Evolutionary conservation across 2,329 filamentous ascomycete genomes (phyloP).

Genomic region (Aspergillus spinulosporus): DNA sequence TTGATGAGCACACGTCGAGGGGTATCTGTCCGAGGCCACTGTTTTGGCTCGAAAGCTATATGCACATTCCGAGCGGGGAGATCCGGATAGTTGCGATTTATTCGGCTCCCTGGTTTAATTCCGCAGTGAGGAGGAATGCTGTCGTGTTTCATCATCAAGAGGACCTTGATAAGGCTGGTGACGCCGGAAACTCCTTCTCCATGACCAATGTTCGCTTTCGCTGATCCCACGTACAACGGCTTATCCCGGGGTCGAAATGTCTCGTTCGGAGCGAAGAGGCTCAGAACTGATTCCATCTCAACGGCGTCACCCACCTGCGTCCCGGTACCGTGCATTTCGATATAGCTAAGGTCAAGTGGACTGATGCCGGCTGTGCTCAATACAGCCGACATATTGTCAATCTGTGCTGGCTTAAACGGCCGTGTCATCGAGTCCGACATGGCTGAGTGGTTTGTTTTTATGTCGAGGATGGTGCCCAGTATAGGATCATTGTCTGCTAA

Average conservation of each 20-base stretch:
- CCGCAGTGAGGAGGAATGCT: conserved; percentile 36
- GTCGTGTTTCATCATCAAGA: conserved; percentile 40
- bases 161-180: conserved; percentile 35
- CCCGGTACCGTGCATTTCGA: conserved; percentile 88
- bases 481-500: conserved; percentile 68
- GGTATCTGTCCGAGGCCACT: conserved; percentile 33
- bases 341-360: conserved; percentile 74
- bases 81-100: conserved; percentile 50
- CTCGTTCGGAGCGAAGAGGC: conserved; percentile 58
- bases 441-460: conserved; percentile 77
- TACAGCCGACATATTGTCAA: neutral
- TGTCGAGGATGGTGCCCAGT: conserved; percentile 72
- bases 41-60: conserved; percentile 48
- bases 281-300: conserved; percentile 76
- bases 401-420: conserved; percentile 75
- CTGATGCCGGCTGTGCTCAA: conserved; percentile 58
- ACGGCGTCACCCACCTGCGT: conserved; percentile 78
- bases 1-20: conserved; percentile 55
- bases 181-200: conserved; percentile 62
- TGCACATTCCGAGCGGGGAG: conserved; percentile 43
- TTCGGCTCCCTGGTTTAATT: conserved; percentile 36
- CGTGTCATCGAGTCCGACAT: conserved; percentile 79
- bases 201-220: conserved; percentile 67
- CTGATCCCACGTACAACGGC: conserved; percentile 62
- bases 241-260: conserved; percentile 34